Percentiles rank a stretch among this genome's conserved stretches.
Conservation (phyloP, 225 moss, liverwort and hornwort genomes). For the Neckera pumila region DNA sequence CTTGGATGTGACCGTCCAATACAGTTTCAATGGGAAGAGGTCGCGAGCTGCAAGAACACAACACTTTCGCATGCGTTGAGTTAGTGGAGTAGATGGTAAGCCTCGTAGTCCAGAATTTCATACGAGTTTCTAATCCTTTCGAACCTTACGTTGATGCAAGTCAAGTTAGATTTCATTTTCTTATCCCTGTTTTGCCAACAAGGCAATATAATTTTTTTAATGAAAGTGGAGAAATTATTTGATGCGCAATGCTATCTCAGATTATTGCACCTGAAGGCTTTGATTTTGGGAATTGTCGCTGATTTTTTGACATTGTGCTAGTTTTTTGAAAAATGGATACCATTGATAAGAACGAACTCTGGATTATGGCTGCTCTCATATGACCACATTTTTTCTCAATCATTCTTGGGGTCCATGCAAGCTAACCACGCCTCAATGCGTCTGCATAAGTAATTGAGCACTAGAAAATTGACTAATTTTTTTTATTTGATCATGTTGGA, state of each 20-base stretch:
- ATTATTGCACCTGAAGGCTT: not conserved
- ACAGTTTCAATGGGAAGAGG: conserved; percentile 68
- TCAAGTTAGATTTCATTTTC: not conserved
- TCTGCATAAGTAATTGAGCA: not conserved
- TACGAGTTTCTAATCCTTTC: not conserved
- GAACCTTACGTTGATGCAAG: not conserved
- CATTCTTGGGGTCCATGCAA: not conserved
- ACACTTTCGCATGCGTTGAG: conserved; percentile 81
- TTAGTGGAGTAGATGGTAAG: not conserved
- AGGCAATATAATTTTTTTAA: not conserved
- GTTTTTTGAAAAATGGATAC: not conserved
- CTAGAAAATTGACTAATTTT: not conserved
- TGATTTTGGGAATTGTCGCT: not conserved
- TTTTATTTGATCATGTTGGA: not conserved
- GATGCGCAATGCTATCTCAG: not conserved
- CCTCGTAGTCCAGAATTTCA: not conserved
- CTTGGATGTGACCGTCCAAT: conserved; percentile 76
- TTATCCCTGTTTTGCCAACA: not conserved
- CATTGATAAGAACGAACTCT: not conserved
- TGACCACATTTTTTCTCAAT: not conserved
- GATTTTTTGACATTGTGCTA: not conserved
- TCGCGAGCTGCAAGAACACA: conserved; percentile 76
- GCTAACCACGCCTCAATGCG: not conserved
- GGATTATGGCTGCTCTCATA: not conserved
- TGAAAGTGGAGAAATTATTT: not conserved